Conservation (phyloP, 345 rosid genomes). For the Acer campestre region DNA sequence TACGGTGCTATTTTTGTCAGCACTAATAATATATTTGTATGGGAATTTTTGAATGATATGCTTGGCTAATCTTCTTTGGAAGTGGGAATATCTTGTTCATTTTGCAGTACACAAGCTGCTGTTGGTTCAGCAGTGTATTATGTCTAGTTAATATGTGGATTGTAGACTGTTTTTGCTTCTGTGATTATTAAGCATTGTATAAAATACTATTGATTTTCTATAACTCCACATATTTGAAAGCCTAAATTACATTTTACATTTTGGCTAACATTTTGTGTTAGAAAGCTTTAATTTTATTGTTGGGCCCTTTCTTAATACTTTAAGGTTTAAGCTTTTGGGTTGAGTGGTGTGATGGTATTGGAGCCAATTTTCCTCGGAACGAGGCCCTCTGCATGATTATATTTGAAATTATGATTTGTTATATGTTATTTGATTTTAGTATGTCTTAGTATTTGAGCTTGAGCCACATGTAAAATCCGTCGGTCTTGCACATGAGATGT, state of each 20-base stretch:
- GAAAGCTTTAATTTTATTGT: not conserved
- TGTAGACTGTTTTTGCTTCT: slow-evolving; percentile 5
- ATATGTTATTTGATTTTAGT: not conserved
- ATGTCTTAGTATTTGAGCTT: not conserved
- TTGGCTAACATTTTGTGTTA: not conserved
- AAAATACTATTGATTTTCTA: not conserved
- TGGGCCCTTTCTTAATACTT: not conserved
- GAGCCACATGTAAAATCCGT: not conserved
- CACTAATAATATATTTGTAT: not conserved
- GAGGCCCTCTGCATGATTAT: no score
- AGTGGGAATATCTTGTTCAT: not conserved
- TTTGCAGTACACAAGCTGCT: not conserved
- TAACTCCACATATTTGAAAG: not conserved
- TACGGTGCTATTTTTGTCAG: not conserved
- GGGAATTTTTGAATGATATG: not conserved
- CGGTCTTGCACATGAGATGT: not conserved
- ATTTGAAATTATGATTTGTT: no score
- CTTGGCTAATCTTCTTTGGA: not conserved
- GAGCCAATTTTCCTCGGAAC: no score
- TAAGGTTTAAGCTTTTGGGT: not conserved
- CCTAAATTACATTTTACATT: not conserved
- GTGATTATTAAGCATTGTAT: not conserved
- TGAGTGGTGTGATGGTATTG: not conserved
- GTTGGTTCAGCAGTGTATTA: not conserved
- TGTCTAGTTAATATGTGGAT: not conserved